These are phyloP conservation scores for Vaucheria bursata DNA, from an alignment of 352 stramenopile species.

Conservation along the genomic window DNA sequence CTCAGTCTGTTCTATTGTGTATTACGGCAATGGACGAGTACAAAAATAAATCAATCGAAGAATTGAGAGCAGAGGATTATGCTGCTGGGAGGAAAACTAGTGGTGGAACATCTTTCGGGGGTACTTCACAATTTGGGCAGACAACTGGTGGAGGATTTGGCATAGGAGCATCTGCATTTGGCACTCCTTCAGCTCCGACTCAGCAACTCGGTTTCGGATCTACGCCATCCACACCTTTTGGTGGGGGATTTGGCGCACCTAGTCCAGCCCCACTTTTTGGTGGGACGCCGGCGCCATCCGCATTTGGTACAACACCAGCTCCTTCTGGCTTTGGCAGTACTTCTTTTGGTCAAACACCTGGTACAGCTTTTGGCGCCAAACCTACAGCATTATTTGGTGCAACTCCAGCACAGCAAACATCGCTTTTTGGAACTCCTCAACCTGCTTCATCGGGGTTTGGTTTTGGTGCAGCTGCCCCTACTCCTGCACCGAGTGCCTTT, in stretches of 20 bases:
- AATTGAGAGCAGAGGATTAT: slow-evolving; percentile 30
- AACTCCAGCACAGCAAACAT: neutral
- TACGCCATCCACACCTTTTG: neutral
- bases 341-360: neutral
- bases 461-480: neutral
- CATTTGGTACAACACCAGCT: neutral
- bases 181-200: neutral
- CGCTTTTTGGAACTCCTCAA: neutral
- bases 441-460: neutral
- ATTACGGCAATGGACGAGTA: slow-evolving; percentile 42
- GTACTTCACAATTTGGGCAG: neutral
- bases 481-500: neutral
- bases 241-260: neutral
- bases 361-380: neutral
- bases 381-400: neutral
- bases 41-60: slow-evolving; percentile 24
- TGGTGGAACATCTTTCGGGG: neutral
- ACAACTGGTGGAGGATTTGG: neutral
- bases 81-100: slow-evolving; percentile 9
- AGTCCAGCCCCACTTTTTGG: neutral
- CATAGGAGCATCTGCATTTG: neutral
- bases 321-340: neutral
- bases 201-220: neutral
- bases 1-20: neutral
- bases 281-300: neutral